Evolutionary conservation across 352 stramenopile genomes (phyloP).

Genomic region (Lagenidium giganteum): DNA sequence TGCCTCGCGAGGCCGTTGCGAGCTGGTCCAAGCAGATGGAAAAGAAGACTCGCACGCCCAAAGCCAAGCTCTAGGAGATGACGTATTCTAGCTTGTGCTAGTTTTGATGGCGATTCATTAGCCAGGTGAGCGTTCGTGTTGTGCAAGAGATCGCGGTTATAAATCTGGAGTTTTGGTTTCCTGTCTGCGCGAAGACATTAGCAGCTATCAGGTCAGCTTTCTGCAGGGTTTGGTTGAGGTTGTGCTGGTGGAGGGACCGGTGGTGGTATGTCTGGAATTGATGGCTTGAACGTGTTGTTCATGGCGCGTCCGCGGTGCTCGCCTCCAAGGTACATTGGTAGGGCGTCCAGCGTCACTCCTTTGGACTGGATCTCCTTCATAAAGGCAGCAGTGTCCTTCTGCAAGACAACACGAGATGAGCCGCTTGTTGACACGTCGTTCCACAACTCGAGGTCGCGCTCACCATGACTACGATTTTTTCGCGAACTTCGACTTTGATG

Average conservation of each 20-base stretch:
- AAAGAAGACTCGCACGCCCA: constrained; percentile 55
- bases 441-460: no score
- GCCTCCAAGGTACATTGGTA: constrained; percentile 59
- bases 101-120: no score
- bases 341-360: constrained; percentile 47
- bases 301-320: constrained; percentile 44
- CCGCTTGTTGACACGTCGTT: no score
- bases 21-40: constrained; percentile 76
- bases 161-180: no score
- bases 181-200: no score
- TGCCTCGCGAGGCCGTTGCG: constrained; percentile 67
- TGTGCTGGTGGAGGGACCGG: no score
- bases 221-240: no score
- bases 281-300: constrained; percentile 68
- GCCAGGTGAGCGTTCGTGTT: no score
- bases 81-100: no score
- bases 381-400: constrained; percentile 63
- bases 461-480: constrained; percentile 84
- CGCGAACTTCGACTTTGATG: constrained; percentile 65
- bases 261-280: constrained; percentile 42
- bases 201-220: no score
- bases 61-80: constrained; percentile 55
- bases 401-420: no score
- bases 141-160: no score
- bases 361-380: constrained; percentile 47